A percentile compares a stretch with the other conserved stretches of the same genome.
phyloP scores from a whole-genome alignment of 768 basidiomycete genomes.

The Udeniomyces megalosporus region DNA sequence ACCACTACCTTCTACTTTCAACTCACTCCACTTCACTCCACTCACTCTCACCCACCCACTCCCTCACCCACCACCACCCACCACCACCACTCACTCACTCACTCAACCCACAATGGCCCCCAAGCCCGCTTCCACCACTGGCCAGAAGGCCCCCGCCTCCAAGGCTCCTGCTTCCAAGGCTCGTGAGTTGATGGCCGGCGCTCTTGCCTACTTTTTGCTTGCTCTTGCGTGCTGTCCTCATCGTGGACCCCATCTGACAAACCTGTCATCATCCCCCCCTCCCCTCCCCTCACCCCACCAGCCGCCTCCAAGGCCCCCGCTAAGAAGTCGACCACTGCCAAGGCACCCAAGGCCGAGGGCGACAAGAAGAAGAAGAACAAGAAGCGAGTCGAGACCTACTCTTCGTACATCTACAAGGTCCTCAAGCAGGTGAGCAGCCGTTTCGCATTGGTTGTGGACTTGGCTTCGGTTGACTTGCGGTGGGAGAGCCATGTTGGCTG shows the following conservation, averaged over 20 bases:
- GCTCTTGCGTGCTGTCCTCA: not conserved
- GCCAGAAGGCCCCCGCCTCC: conserved; percentile 8
- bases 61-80: not conserved
- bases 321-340: conserved; percentile 14
- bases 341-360: conserved; percentile 15
- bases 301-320: conserved; percentile 15
- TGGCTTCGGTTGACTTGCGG: too few species aligned
- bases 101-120: not conserved
- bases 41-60: too few species aligned
- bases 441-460: too few species aligned
- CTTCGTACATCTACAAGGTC: conserved; percentile 16
- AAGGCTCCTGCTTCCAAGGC: conserved; percentile 4
- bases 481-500: too few species aligned
- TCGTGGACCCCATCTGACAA: too few species aligned
- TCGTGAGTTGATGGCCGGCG: not conserved
- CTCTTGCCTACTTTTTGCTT: not conserved
- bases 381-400: conserved; percentile 17
- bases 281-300: not conserved
- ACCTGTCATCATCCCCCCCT: not conserved
- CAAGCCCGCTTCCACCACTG: conserved; percentile 12
- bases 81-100: not conserved
- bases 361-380: conserved; percentile 17
- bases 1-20: not conserved
- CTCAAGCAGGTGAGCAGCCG: conserved; percentile 9
- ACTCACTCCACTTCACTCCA: not conserved